Percentiles rank a stretch among this genome's conserved stretches.
phyloP scores from a whole-genome alignment of 352 stramenopile genomes.

The Globisporangium abappressorium region DNA sequence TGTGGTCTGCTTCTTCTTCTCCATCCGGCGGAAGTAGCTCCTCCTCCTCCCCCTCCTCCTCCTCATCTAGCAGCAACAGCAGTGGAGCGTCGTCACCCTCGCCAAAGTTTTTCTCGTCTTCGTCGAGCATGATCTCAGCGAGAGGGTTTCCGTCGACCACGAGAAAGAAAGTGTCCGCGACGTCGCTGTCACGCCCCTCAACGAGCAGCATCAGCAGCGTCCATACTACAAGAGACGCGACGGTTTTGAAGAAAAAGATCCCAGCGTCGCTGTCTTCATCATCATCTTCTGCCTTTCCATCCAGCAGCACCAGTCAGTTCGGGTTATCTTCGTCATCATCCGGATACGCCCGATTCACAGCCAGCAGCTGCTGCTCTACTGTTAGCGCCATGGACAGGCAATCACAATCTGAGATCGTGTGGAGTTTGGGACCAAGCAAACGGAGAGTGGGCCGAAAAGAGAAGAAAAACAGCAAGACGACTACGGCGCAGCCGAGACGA shows the following conservation, averaged over 20 bases:
- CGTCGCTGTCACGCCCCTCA: neutral
- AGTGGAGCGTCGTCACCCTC: slow-evolving; percentile 8
- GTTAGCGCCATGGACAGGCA: neutral
- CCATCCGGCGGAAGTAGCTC: neutral
- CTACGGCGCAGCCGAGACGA: neutral
- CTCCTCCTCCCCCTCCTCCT: slow-evolving; percentile 10
- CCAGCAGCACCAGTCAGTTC: slow-evolving; percentile 7
- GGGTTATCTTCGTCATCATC: slow-evolving; percentile 9
- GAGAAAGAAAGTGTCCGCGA: slow-evolving; percentile 12
- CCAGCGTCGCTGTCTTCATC: neutral
- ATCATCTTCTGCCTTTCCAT: slow-evolving; percentile 4
- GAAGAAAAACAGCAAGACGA: slow-evolving; percentile 32
- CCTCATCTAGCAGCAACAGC: slow-evolving; percentile 12
- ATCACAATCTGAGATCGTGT: slow-evolving; percentile 17
- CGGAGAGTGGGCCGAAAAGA: slow-evolving; percentile 32
- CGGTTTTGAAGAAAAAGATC: slow-evolving; percentile 16
- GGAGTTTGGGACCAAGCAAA: slow-evolving; percentile 35
- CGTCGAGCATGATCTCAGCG: slow-evolving; percentile 15
- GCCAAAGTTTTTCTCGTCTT: slow-evolving; percentile 28
- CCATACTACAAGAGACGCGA: neutral
- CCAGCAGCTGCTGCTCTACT: slow-evolving; percentile 5
- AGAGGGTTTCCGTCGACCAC: slow-evolving; percentile 3
- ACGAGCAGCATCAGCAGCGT: neutral
- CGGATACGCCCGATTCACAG: slow-evolving; percentile 2
- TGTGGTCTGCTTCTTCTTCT: slow-evolving; percentile 11